phyloP scores from a whole-genome alignment of 2,329 filamentous ascomycete species.

The Emydomyces testavorans region DNA sequence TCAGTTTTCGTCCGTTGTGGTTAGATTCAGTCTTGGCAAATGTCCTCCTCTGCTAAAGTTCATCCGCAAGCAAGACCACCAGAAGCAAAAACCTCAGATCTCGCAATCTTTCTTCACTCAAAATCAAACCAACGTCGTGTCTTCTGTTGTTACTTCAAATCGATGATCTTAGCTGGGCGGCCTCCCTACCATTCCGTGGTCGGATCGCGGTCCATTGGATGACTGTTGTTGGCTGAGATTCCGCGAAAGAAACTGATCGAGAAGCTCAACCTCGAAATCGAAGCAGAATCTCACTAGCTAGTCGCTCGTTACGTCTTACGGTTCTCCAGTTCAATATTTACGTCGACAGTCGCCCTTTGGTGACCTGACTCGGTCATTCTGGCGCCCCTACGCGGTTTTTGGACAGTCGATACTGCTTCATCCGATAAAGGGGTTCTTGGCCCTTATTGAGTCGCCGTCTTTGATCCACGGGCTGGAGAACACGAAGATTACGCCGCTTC shows the following conservation, averaged over 20 bases:
- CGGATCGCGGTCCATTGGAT: constrained; percentile 11
- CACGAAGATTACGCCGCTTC: constrained; percentile 20
- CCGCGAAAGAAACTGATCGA: neutral
- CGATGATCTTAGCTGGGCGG: constrained; percentile 1
- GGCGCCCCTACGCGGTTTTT: neutral
- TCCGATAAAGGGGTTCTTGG: constrained; percentile 5
- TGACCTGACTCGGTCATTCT: neutral
- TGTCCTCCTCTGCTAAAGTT: constrained; percentile 1
- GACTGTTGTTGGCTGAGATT: neutral
- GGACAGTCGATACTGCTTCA: neutral
- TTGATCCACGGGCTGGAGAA: neutral
- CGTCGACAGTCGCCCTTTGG: neutral
- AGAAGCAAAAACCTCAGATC: constrained; percentile 3
- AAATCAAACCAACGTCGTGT: constrained; percentile 1
- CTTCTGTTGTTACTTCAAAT: neutral
- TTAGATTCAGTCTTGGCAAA: constrained; percentile 12
- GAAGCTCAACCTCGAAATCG: neutral
- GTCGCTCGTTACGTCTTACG: constrained; percentile 10
- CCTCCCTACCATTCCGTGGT: neutral
- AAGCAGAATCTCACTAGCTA: neutral
- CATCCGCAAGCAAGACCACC: neutral
- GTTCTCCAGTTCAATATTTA: neutral
- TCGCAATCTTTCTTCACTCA: neutral
- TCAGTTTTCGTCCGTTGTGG: constrained; percentile 10
- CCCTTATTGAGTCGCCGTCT: neutral